These are phyloP conservation scores for Nemania bipapillata DNA, from an alignment of 2,329 filamentous ascomycete genomes.

Conservation along the genomic window DNA sequence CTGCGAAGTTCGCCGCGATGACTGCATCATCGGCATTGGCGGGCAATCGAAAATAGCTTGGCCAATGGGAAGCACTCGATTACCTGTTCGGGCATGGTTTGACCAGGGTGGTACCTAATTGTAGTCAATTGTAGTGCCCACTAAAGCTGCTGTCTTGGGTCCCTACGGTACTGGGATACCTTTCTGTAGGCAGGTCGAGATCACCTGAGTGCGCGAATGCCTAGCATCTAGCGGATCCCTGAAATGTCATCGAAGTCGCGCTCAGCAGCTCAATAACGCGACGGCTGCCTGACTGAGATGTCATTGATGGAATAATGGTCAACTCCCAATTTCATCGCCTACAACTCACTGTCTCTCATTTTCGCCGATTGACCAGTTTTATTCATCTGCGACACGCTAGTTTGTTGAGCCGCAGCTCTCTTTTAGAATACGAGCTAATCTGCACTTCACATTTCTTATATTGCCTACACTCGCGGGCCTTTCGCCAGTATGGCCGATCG, in stretches of 20 bases:
- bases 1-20: slow-evolving; percentile 35
- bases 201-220: slow-evolving; percentile 48
- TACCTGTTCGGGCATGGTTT: not conserved
- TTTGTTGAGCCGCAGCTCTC: not conserved
- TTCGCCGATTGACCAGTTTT: not conserved
- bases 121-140: not conserved
- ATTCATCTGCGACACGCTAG: not conserved
- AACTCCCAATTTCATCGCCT: not conserved
- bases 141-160: not conserved
- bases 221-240: slow-evolving; percentile 20
- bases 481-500: slow-evolving; percentile 42
- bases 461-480: not conserved
- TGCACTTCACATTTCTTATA: not conserved
- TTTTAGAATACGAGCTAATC: not conserved
- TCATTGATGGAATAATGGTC: not conserved
- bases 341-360: not conserved
- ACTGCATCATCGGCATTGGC: slow-evolving; percentile 29
- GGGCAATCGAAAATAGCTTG: slow-evolving; percentile 15
- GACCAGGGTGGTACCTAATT: not conserved
- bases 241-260: slow-evolving; percentile 37
- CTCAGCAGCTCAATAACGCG: slow-evolving; percentile 34
- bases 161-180: not conserved
- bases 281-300: slow-evolving; percentile 43
- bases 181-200: not conserved
- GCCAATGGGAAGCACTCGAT: slow-evolving; percentile 35